These are phyloP conservation scores for Cladosporium sp. DNA, from an alignment of 2,329 filamentous ascomycete genomes.

Conservation along the genomic window DNA sequence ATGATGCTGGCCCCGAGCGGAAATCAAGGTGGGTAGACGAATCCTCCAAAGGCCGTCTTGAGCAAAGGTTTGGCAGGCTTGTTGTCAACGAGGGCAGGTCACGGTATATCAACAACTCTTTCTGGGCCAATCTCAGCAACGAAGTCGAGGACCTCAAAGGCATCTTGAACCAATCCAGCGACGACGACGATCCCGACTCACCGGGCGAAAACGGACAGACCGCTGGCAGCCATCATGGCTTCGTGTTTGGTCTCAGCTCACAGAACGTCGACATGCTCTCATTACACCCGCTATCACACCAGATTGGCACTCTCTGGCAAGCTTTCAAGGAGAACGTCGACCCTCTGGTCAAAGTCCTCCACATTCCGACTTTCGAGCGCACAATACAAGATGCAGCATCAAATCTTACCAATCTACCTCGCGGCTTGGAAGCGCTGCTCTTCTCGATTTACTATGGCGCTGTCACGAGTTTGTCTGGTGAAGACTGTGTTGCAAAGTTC, in stretches of 20 bases:
- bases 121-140: slow-evolving; percentile 71
- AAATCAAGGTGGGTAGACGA: slow-evolving; percentile 26
- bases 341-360: slow-evolving; percentile 65
- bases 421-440: slow-evolving; percentile 53
- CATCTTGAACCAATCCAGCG: slow-evolving; percentile 57
- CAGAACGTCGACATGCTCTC: slow-evolving; percentile 61
- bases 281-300: slow-evolving; percentile 61
- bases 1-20: not conserved
- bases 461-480: slow-evolving; percentile 46
- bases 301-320: slow-evolving; percentile 64
- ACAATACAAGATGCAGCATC: slow-evolving; percentile 57
- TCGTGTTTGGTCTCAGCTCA: slow-evolving; percentile 68
- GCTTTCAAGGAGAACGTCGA: slow-evolving; percentile 70
- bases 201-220: slow-evolving; percentile 32
- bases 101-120: slow-evolving; percentile 70
- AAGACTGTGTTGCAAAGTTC: slow-evolving; percentile 45
- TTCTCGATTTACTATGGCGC: slow-evolving; percentile 60
- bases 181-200: slow-evolving; percentile 53
- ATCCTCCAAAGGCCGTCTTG: slow-evolving; percentile 24
- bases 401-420: slow-evolving; percentile 55
- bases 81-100: slow-evolving; percentile 67
- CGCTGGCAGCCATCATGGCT: slow-evolving; percentile 58
- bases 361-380: slow-evolving; percentile 61
- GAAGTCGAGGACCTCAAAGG: slow-evolving; percentile 63
- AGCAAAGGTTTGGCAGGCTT: slow-evolving; percentile 58